These are phyloP conservation scores for Terfezia boudieri DNA, from an alignment of 495 filamentous ascomycete genomes.

Conservation along the genomic window DNA sequence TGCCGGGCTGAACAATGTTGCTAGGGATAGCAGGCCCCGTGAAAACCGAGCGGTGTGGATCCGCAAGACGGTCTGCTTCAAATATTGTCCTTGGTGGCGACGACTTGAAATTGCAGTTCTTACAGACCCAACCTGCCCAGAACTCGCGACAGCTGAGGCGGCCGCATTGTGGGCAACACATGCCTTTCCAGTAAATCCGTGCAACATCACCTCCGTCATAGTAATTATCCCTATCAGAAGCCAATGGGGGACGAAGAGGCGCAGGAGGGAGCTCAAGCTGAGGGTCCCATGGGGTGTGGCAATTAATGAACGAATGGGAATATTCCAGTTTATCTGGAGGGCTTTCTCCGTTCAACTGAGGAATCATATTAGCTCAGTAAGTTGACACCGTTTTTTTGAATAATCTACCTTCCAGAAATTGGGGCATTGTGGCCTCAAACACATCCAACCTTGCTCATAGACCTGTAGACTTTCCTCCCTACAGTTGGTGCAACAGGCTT, in stretches of 20 bases:
- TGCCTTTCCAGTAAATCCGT: slow-evolving; percentile 33
- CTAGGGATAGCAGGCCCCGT: slow-evolving; percentile 14
- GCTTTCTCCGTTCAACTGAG: slow-evolving; percentile 8
- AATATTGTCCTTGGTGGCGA: slow-evolving; percentile 11
- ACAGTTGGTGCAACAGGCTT: slow-evolving; percentile 25
- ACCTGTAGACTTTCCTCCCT: slow-evolving; percentile 21
- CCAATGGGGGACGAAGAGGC: slow-evolving; percentile 21
- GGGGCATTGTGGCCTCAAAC: slow-evolving; percentile 34
- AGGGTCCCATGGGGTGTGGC: slow-evolving; percentile 21
- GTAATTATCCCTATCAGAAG: slow-evolving; percentile 16
- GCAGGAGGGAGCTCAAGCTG: slow-evolving; percentile 22
- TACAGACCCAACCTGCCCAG: slow-evolving; percentile 47
- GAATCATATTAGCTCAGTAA: slow-evolving; percentile 4
- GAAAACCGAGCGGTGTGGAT: slow-evolving; percentile 14
- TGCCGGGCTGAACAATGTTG: slow-evolving; percentile 7
- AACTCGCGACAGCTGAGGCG: slow-evolving; percentile 37
- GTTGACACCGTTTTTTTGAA: no score
- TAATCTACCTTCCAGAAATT: slow-evolving; percentile 30
- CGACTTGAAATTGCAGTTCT: slow-evolving; percentile 29
- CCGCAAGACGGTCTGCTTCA: slow-evolving; percentile 20
- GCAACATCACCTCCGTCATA: slow-evolving; percentile 14
- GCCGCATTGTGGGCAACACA: slow-evolving; percentile 50
- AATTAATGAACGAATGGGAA: slow-evolving; percentile 33
- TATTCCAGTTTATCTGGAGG: slow-evolving; percentile 27
- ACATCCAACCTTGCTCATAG: slow-evolving; percentile 45